These are phyloP conservation scores for Russula sp. DNA, from an alignment of 768 basidiomycete species.

Conservation along the genomic window DNA sequence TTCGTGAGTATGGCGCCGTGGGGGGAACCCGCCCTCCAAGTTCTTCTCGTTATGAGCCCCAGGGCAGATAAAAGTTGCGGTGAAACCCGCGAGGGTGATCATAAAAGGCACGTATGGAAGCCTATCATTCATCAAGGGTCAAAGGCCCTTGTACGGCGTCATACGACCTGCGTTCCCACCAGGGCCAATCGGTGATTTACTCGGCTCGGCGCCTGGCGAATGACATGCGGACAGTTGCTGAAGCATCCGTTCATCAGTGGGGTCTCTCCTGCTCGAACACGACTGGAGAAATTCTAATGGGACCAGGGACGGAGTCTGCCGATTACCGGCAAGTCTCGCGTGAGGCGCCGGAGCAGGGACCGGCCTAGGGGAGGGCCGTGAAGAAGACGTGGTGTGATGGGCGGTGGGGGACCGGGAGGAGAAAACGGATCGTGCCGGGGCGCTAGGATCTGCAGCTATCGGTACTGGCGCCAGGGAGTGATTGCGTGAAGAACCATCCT, in stretches of 20 bases:
- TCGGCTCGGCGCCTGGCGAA: constrained; percentile 8
- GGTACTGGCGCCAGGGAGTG: constrained; percentile 4
- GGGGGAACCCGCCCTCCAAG: neutral
- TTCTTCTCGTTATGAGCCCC: constrained; percentile 2
- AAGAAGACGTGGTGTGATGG: neutral
- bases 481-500: constrained; percentile 17
- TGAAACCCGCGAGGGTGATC: neutral
- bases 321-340: constrained; percentile 1
- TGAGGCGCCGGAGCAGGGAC: neutral
- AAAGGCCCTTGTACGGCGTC: constrained; percentile 12
- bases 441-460: neutral
- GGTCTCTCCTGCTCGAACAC: constrained; percentile 19
- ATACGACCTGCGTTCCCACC: constrained; percentile 4
- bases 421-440: neutral
- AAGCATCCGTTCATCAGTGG: constrained; percentile 23
- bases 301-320: constrained; percentile 21
- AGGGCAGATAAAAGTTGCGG: neutral
- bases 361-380: neutral
- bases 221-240: constrained; percentile 25
- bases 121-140: neutral
- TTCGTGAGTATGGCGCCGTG: neutral
- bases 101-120: neutral
- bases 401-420: neutral
- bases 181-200: constrained; percentile 8
- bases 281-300: constrained; percentile 28